phyloP scores from a whole-genome alignment of 352 stramenopile species.

The Phytopythium cucurbitacearum region DNA sequence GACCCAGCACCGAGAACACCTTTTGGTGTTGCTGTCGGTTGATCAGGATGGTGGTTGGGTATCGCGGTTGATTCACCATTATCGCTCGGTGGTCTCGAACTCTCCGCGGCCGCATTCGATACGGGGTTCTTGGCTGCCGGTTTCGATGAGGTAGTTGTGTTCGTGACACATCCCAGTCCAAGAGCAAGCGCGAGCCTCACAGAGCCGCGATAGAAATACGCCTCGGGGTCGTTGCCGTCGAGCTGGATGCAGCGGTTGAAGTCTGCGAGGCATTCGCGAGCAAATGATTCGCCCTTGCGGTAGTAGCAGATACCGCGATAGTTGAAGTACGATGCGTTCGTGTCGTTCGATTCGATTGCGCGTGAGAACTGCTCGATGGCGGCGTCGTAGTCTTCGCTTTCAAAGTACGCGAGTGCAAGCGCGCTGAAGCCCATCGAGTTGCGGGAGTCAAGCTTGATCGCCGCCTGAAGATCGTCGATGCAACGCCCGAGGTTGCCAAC shows the following conservation, averaged over 20 bases:
- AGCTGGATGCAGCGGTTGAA: slow-evolving; percentile 74
- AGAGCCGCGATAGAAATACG: slow-evolving; percentile 75
- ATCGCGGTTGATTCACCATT: too few relatives aligned
- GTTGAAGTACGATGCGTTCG: slow-evolving; percentile 55
- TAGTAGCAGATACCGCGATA: slow-evolving; percentile 71
- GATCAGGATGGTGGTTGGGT: too few relatives aligned
- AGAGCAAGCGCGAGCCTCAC: slow-evolving; percentile 60
- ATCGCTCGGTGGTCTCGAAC: too few relatives aligned
- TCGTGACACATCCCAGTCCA: slow-evolving; percentile 21
- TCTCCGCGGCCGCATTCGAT: too few relatives aligned
- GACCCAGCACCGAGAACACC: too few relatives aligned
- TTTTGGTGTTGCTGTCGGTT: too few relatives aligned
- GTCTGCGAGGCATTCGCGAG: slow-evolving; percentile 54
- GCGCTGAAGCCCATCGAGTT: slow-evolving; percentile 57
- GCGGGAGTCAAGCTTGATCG: slow-evolving; percentile 65
- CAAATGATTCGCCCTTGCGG: slow-evolving; percentile 46
- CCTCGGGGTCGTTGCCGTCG: slow-evolving; percentile 63
- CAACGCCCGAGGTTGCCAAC: slow-evolving; percentile 58
- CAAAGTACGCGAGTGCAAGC: slow-evolving; percentile 64
- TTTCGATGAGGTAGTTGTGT: not conserved
- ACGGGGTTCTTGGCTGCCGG: too few relatives aligned
- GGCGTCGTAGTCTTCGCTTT: slow-evolving; percentile 42
- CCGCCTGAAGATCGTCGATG: slow-evolving; percentile 66
- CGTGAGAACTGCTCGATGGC: slow-evolving; percentile 56
- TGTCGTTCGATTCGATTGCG: slow-evolving; percentile 62